Percentiles rank a stretch among this genome's conserved stretches.
Evolutionary conservation across 2,329 filamentous ascomycete genomes (phyloP).

Genomic region (Ceratocystis cacaofunesta): DNA sequence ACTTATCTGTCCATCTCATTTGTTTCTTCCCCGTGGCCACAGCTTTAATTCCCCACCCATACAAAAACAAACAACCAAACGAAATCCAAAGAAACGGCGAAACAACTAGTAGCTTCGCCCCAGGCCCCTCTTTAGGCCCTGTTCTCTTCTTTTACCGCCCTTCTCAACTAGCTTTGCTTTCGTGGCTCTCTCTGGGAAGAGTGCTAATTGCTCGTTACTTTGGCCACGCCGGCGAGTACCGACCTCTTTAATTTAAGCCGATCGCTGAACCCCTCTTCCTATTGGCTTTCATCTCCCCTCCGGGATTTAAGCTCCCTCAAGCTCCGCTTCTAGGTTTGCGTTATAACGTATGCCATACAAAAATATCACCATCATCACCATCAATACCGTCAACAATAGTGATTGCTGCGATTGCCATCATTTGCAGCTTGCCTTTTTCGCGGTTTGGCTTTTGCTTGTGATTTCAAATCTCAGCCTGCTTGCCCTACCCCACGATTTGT

Average conservation of each 20-base stretch:
- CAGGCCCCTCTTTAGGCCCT: neutral
- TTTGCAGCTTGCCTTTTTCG: neutral
- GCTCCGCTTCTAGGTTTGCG: neutral
- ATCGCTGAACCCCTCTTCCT: neutral
- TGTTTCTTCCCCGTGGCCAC: neutral
- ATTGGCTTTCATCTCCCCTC: neutral
- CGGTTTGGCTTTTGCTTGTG: neutral
- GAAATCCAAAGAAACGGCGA: neutral
- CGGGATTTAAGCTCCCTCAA: neutral
- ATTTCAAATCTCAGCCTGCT: too few species aligned
- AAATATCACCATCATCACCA: neutral
- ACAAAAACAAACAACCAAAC: neutral
- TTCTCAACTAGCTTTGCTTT: too few species aligned
- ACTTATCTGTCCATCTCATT: neutral
- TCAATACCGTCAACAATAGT: neutral
- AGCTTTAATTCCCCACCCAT: neutral
- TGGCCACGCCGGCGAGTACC: too few species aligned
- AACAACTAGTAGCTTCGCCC: neutral
- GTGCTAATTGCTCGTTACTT: too few species aligned
- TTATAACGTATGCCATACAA: neutral
- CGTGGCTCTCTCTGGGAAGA: too few species aligned
- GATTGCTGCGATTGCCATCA: neutral
- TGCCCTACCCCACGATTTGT: too few species aligned
- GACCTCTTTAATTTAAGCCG: slow-evolving; percentile 1
- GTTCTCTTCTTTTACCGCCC: too few species aligned